Evolutionary conservation across 2,329 filamentous ascomycete species (phyloP), one percentile per base, ranked within the genome.

Genomic region (Exophiala lecanii-corni): DNA sequence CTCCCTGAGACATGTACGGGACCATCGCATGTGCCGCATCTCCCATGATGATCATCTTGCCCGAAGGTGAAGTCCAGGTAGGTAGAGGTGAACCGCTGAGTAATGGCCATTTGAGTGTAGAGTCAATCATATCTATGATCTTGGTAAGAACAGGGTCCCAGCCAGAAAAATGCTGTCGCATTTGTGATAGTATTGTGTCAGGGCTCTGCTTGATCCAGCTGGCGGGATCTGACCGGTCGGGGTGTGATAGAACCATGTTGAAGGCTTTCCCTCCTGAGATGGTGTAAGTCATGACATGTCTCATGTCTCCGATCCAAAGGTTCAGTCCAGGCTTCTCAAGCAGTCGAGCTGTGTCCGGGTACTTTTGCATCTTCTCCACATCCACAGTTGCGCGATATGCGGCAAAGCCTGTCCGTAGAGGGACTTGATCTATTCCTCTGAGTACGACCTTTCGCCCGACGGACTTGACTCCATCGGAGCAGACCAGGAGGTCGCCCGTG

Each of bases 211-310:
- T 49, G 9, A 44, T 55, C 58, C 61, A 64, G 4, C 56, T 60
- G 2, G 51, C 41, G 0, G 64, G 59, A 21, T 69, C 61, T 0
- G 55, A 56, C 4, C 55, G 36, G 47, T 72, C 69, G 6, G 57
- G 57, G 47, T 72, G 68, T 4, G 66, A 70, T 0, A 72, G 54
- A 0, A 72, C 69, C 64, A 72, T 66, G 47, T 72, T 72, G 55
- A 71, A 72, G 0, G 65, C 59, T 33, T 65, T 61, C 2, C 67
- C 54, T n/a, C 46, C 41, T 4, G 54, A 49, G 19, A 62, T 58
- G 2, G 56, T 56, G 47, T 62, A 62, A 7, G 54, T 57, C 54
- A 62, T 57, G 10, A 58, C 55, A 42, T 62, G 58, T 10, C 56
- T 30, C 28, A 47, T 46, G 23, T 51, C 50, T 12, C 59, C 59